phyloP scores from a whole-genome alignment of 208 protist genomes.

The Endotrypanum monterogeii region DNA sequence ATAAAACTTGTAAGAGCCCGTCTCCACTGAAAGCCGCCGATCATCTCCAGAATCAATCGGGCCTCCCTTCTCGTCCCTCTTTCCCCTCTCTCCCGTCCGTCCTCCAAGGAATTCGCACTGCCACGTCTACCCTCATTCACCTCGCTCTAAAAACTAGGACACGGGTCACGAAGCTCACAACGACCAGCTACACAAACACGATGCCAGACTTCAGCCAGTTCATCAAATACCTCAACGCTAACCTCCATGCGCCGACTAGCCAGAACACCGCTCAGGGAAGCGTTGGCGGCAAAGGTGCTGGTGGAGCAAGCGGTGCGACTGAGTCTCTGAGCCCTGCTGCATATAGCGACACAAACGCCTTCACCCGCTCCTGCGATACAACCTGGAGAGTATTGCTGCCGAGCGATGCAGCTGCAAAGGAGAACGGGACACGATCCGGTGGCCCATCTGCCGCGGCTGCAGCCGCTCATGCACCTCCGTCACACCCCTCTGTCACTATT shows the following conservation, averaged over 20 bases:
- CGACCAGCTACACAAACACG: neutral
- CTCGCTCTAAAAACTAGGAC: neutral
- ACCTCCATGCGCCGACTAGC: slow-evolving; percentile 47
- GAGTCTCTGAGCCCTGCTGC: neutral
- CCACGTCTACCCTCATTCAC: neutral
- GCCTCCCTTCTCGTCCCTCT: neutral
- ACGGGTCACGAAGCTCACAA: neutral
- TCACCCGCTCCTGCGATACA: slow-evolving; percentile 61
- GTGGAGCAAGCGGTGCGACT: slow-evolving; percentile 5
- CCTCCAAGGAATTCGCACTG: neutral
- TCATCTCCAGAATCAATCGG: neutral
- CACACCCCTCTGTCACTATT: slow-evolving; percentile 50
- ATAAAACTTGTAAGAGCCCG: neutral
- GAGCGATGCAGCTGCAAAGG: slow-evolving; percentile 55
- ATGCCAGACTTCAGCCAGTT: slow-evolving; percentile 84
- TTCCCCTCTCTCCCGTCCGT: neutral
- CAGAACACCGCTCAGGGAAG: slow-evolving; percentile 17
- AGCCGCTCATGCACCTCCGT: slow-evolving; percentile 11
- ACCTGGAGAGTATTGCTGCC: slow-evolving; percentile 67
- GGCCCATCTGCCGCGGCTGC: slow-evolving; percentile 18
- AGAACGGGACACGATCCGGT: slow-evolving; percentile 25
- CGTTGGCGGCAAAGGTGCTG: slow-evolving; percentile 16
- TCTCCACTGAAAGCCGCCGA: neutral
- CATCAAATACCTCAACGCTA: slow-evolving; percentile 80
- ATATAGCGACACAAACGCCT: slow-evolving; percentile 30